Percentiles rank a stretch among this genome's conserved stretches.
Conservation (phyloP, 495 filamentous ascomycete species). For the Penicillium desertorum region DNA sequence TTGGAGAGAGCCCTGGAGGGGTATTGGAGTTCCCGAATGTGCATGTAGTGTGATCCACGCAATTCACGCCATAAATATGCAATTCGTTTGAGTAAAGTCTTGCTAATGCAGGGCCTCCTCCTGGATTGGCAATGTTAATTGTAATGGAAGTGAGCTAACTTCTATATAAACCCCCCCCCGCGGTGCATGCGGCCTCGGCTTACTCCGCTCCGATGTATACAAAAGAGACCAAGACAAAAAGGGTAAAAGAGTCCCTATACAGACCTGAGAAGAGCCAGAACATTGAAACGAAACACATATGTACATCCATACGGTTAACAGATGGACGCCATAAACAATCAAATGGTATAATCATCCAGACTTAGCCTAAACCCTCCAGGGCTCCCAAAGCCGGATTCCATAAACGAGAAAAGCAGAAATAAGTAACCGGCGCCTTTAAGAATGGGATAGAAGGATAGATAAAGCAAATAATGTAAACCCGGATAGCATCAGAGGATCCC, state of each 20-base stretch:
- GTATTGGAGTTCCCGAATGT: conserved; percentile 1
- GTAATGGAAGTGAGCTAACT: not conserved
- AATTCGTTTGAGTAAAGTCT: not conserved
- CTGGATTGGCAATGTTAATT: not conserved
- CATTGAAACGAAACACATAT: not conserved
- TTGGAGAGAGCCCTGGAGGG: not conserved
- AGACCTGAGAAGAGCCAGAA: not conserved
- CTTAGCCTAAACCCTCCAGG: conserved; percentile 4
- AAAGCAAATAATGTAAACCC: conserved; percentile 19
- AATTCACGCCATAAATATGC: not conserved
- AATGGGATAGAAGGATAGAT: conserved; percentile 18
- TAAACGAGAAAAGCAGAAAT: conserved; percentile 17
- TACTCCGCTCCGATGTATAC: conserved; percentile 4
- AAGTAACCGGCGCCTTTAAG: conserved; percentile 33
- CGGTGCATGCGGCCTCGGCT: not conserved
- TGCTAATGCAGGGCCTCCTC: not conserved
- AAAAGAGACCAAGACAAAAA: not conserved
- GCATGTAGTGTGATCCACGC: not conserved
- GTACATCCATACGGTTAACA: conserved; percentile 8
- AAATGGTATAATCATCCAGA: conserved; percentile 18
- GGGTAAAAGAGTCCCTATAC: not conserved
- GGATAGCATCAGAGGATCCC: conserved; percentile 16
- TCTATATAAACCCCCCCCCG: not conserved
- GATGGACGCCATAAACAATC: conserved; percentile 11
- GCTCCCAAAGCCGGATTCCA: conserved; percentile 8